A percentile compares a stretch with the other conserved stretches of the same genome.
These are phyloP conservation scores for Trichoderma sp. DNA, from an alignment of 2,329 filamentous ascomycete species.

Conservation along the genomic window DNA sequence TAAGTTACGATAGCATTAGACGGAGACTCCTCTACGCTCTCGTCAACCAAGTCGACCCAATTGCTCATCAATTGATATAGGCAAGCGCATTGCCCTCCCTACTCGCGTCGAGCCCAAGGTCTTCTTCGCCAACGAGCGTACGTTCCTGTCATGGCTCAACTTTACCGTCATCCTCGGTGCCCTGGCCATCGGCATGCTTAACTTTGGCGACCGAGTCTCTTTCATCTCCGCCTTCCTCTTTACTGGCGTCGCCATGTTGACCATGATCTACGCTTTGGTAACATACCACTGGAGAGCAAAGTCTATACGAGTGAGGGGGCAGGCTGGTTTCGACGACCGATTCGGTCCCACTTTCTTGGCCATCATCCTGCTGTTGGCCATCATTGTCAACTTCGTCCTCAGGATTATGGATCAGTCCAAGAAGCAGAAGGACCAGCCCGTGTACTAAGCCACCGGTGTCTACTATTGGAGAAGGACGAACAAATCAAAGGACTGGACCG, in stretches of 20 bases:
- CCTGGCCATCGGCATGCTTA: conserved; percentile 93
- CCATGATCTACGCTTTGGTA: conserved; percentile 91
- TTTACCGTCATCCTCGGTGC: conserved; percentile 98
- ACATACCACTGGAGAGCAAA: conserved; percentile 98
- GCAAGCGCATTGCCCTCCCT: conserved; percentile 97
- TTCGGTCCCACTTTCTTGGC: conserved; percentile 91
- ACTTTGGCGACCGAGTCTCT: conserved; percentile 93
- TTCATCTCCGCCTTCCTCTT: conserved; percentile 94
- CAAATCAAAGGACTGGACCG: not conserved
- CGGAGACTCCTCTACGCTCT: not conserved
- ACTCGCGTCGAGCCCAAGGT: conserved; percentile 99
- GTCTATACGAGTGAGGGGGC: conserved; percentile 85
- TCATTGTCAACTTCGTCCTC: conserved; percentile 95
- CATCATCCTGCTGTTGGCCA: conserved; percentile 79
- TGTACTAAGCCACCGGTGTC: not conserved
- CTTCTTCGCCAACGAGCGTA: conserved; percentile 99
- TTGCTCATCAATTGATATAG: conserved; percentile 47
- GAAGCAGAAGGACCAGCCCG: conserved; percentile 37
- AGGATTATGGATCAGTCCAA: conserved; percentile 56
- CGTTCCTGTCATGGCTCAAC: conserved; percentile 99
- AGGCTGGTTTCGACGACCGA: conserved; percentile 94
- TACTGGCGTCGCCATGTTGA: conserved; percentile 89
- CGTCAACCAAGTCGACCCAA: not conserved
- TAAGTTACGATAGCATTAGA: conserved; percentile 44
- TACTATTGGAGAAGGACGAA: not conserved